Evolutionary conservation across 129 eudicot species (phyloP), one percentile per base, ranked within the genome.

Genomic region (Logfia minima): DNA sequence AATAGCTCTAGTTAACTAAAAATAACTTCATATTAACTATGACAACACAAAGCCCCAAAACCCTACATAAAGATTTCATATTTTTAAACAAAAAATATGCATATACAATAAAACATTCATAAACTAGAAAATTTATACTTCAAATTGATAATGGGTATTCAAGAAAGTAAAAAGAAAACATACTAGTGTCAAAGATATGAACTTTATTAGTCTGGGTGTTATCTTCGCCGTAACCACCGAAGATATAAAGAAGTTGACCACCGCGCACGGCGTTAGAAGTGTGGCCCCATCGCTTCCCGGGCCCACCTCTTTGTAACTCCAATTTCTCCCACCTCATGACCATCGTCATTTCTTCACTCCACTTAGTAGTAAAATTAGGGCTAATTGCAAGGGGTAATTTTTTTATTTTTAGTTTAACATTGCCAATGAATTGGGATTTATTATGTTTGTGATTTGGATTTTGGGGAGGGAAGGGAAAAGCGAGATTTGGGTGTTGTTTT

Each of bases 271-370:
- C 91, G 86, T 91, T 94, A 84, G 93, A 94, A 61, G 98, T 94
- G 87, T 94, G 98, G 4, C 98, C 98, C 98, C 98, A 94, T 83
- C 93, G 78, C 85, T 87, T 90, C 55, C 98, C 98, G 7, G 97
- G 98, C 59, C 93, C 96, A 60, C 89, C 74, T 51, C 59, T 72
- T 23, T 72, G 81, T 32, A 64, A 67, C 73, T 78, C 82, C 88
- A 86, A 39, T 85, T 75, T 87, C 75, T 94, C 96, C 97, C 98
- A 94, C 85, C 86, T 94, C 96, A 94, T 94, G 80, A 67, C 74
- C 75, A 4, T 77, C 79, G 79, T 62, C 5, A 4, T 24, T 8
- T 60, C 45, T 14, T 53, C 63, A 48, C 31, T 35, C 71, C 68
- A 81, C 72, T 72, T 75, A 72, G 3, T 61, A 37, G 75, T 60